Evolutionary conservation across 2,329 filamentous ascomycete species (phyloP), one percentile per base, ranked within the genome.

Genomic region (Paecilomyces niveus): DNA sequence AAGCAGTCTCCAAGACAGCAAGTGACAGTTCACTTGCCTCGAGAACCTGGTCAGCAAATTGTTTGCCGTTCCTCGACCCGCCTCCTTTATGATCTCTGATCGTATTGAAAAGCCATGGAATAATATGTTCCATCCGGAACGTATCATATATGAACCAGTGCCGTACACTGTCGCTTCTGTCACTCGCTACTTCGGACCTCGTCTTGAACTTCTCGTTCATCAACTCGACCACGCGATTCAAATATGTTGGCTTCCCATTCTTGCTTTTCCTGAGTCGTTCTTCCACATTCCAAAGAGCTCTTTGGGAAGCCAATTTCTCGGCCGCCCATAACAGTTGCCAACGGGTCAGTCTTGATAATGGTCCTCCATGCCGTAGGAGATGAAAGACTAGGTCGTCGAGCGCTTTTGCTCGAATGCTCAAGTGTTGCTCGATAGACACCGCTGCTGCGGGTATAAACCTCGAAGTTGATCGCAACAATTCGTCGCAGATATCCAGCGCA

Each of bases 311-410:
- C 76, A 97, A 83, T 74, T 92, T 96, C 72, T 99, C 94, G 0
- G 93, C 93, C 67, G 93, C 87, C 80, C 87, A 89, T n/a, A 99
- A 78, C 32, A 99, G 76, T 62, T 83, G 81, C 92, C 92, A 97
- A 64, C 86, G 86, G 1, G 87, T 87, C 24, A 77, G 77, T 49
- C 85, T 83, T 62, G 89, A 85, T 5, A 97, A 72, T 2, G 84
- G 78, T 26, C 85, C 80, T 32, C 78, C 76, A 32, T 87, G 85
- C 5, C 82, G 81, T 62, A 83, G 82, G 11, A 97, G 76, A 64
- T 94, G 86, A 2, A 80, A 77, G 57, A 90, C 89, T 56, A 99
- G 81, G 58, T 89, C 87, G 62, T 87, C 83, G 51, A 97, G 77
- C 26, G 91, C 91, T 57, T 84, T 83, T 15, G 87, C 84, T 55